Percentiles rank a stretch among this genome's conserved stretches.
phyloP scores from a whole-genome alignment of 139 green algal genomes.

The Chlorella sp. region DNA sequence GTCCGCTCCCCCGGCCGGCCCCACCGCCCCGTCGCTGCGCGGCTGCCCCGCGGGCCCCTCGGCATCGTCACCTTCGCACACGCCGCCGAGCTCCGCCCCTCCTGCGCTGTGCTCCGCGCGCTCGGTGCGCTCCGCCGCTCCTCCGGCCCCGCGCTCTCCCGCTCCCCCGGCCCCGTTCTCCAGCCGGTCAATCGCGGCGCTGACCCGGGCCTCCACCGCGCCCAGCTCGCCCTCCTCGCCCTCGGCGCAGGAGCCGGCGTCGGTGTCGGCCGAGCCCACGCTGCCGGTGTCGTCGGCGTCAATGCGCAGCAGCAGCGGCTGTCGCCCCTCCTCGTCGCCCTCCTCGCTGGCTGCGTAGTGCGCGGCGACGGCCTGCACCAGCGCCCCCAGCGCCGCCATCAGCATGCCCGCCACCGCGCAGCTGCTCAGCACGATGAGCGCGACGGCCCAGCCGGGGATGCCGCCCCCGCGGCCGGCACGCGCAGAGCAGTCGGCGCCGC shows the following conservation, averaged over 20 bases:
- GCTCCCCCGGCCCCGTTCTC: neutral
- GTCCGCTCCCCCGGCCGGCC: neutral
- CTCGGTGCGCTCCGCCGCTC: neutral
- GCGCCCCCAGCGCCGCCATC: slow-evolving; percentile 27
- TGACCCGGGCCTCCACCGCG: slow-evolving; percentile 39
- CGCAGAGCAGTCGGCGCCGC: slow-evolving; percentile 53
- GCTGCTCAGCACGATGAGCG: slow-evolving; percentile 56
- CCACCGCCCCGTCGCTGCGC: neutral
- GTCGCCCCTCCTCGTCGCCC: slow-evolving; percentile 27
- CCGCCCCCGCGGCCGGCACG: neutral
- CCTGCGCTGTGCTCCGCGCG: neutral
- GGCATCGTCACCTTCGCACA: neutral
- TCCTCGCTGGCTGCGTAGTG: slow-evolving; percentile 25
- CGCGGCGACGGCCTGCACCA: neutral
- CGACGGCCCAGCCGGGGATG: slow-evolving; percentile 51
- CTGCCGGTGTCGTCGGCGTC: slow-evolving; percentile 47
- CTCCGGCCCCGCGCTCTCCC: neutral
- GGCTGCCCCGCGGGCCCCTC: neutral
- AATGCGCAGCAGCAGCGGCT: slow-evolving; percentile 52
- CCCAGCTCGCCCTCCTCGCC: slow-evolving; percentile 16
- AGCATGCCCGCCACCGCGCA: slow-evolving; percentile 35
- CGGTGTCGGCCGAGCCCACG: slow-evolving; percentile 45
- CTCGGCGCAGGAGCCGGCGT: neutral
- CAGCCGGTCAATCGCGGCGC: slow-evolving; percentile 17
- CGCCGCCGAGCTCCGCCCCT: neutral